Evolutionary conservation across 2,329 filamentous ascomycete species (phyloP).

Genomic region (Cyphellophora attinorum): DNA sequence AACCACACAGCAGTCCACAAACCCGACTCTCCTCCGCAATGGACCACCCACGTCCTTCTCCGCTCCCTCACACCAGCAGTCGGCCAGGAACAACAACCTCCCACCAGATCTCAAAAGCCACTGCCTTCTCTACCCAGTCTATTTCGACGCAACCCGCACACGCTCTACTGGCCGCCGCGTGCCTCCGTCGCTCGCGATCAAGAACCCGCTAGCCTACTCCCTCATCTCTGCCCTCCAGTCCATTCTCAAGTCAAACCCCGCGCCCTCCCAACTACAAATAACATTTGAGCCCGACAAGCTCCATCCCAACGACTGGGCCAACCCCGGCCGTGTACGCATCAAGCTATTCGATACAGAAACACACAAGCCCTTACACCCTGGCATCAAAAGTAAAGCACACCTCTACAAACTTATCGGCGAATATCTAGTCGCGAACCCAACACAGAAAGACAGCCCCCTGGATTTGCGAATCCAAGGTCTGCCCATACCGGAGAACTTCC

Average conservation of each 20-base stretch:
- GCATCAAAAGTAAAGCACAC: conserved; percentile 70
- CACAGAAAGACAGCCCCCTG: conserved; percentile 61
- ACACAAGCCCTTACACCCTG: conserved; percentile 38
- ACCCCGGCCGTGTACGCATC: conserved; percentile 82
- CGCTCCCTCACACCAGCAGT: too few relatives aligned
- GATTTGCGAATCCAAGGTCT: conserved; percentile 65
- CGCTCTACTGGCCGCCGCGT: conserved; percentile 78
- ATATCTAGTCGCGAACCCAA: conserved; percentile 70
- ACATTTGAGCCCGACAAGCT: conserved; percentile 85
- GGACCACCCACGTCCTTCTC: too few relatives aligned
- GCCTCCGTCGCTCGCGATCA: conserved; percentile 58
- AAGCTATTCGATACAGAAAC: conserved; percentile 48
- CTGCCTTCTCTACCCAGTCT: conserved; percentile 88
- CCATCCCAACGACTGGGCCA: conserved; percentile 96
- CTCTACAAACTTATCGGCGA: conserved; percentile 71
- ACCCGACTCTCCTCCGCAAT: conserved; percentile 45
- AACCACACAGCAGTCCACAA: conserved; percentile 27
- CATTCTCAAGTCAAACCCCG: conserved; percentile 42
- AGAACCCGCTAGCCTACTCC: conserved; percentile 78
- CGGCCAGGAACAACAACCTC: too few relatives aligned
- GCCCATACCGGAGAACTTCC: conserved; percentile 56
- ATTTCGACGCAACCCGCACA: conserved; percentile 68
- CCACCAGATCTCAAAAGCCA: conserved; percentile 72
- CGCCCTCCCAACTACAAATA: conserved; percentile 21
- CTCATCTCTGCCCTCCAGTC: conserved; percentile 73